Percentiles rank a stretch among this genome's conserved stretches.
Conservation (phyloP, 176 grass and related monocot species). For the Raddia guianensis region DNA sequence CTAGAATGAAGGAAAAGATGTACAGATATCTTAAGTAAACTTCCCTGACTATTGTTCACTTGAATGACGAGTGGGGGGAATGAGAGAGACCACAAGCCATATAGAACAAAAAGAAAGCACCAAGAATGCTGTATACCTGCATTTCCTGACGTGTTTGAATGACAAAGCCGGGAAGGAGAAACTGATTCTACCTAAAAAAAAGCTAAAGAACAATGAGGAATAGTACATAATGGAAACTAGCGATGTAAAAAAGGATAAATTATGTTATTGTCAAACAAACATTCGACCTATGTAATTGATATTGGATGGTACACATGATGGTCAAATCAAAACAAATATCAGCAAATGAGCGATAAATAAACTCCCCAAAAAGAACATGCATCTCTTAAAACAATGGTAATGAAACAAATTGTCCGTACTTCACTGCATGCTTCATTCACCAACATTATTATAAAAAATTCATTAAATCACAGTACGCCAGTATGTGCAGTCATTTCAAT, state of each 20-base stretch:
- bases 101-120: constrained; percentile 18
- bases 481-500: background rate
- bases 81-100: constrained; percentile 12
- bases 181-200: constrained; percentile 58
- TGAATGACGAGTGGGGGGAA: constrained; percentile 34
- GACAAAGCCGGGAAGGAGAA: constrained; percentile 50
- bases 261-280: background rate
- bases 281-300: background rate
- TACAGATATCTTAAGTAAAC: constrained; percentile 48
- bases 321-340: constrained; percentile 1
- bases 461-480: background rate
- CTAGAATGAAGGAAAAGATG: constrained; percentile 72
- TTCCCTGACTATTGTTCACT: constrained; percentile 49
- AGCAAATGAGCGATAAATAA: background rate
- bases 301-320: background rate
- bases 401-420: background rate
- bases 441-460: background rate
- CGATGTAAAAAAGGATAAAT: constrained; percentile 14
- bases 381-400: constrained; percentile 3
- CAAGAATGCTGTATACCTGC: constrained; percentile 53
- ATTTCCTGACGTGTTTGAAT: constrained; percentile 41
- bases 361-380: background rate
- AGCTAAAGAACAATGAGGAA: constrained; percentile 16
- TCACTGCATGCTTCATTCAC: background rate
- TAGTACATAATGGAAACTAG: constrained; percentile 5